Evolutionary conservation across 2,329 filamentous ascomycete genomes (phyloP).

Genomic region (Colletotrichum viniferum): DNA sequence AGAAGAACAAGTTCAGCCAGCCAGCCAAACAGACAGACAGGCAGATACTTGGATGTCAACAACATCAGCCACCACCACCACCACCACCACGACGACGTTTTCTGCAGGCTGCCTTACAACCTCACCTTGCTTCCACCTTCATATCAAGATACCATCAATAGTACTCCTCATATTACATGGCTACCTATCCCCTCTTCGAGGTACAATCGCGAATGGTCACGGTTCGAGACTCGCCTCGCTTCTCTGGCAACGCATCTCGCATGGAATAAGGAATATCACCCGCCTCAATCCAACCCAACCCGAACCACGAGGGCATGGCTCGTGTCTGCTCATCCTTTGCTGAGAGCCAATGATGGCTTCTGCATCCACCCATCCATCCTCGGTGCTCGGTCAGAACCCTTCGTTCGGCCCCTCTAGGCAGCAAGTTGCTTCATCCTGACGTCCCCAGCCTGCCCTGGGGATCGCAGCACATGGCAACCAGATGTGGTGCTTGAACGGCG

Average conservation of each 20-base stretch:
- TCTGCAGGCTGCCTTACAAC: neutral
- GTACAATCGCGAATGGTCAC: neutral
- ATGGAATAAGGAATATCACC: conserved; percentile 11
- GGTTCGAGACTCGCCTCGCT: neutral
- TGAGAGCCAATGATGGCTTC: neutral
- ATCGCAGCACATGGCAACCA: conserved; percentile 9
- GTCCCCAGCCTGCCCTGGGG: neutral
- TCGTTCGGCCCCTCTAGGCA: neutral
- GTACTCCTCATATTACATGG: neutral
- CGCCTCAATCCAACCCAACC: conserved; percentile 3
- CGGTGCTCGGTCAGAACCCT: neutral
- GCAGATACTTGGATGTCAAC: neutral
- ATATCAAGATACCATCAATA: neutral
- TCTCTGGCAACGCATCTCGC: neutral
- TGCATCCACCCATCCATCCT: neutral
- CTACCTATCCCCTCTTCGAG: neutral
- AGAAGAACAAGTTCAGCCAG: neutral
- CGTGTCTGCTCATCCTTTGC: neutral
- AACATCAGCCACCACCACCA: neutral
- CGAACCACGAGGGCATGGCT: neutral
- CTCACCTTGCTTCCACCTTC: neutral
- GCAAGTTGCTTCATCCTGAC: neutral
- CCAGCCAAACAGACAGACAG: neutral
- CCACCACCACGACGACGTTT: neutral
- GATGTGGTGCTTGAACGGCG: conserved; percentile 5